Base-by-base conservation (phyloP, 805 yeast species). In the Wickerhamiella galacta region DNA sequence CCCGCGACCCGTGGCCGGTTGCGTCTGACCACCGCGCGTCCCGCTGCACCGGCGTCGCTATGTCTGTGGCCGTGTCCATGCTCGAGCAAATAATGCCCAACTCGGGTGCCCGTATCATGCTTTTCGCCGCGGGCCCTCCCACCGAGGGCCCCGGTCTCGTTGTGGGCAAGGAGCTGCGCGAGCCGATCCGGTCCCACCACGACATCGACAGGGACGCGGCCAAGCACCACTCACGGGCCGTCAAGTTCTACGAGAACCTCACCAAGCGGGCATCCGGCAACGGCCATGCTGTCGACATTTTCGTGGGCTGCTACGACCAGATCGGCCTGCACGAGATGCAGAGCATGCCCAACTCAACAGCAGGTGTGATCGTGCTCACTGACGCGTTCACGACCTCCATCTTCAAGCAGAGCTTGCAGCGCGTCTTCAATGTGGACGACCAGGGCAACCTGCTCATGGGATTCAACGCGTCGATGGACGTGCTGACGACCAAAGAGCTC, bases 221-320 rank as follows among this genome's bases (percentile, higher is more conserved):
- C 35, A 75, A 75, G 50, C 93, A 83, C 53, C 80, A 73, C 60
- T 76, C 79, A 49, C 80, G 79, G 54, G 92, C 95, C 7, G 68
- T 67, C 46, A 75, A 80, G 54, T 83, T 72, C 50, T 85, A 83
- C 56, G 85, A 78, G 40, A 60, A 64, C 24, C 53, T 85, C 30
- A 77, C 92, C 24, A 66, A 70, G 28, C 75, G 74, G 43, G 80
- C 80, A 23, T 69, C 87, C 30, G 56, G 59, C 16, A 69, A 71
- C 42, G 79, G 82, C 11, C 93, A 81, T 49, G 70, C 87, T 19
- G 73, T 85, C 38, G 95, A 85, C 55, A 70, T 85, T 30, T 83
- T 80, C 57, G 93, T 93, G 20, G 95, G 95, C 40, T 80, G 94
- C 60, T 82, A 81, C 54, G 96, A 85, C 60, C 96, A 85, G 64